These are phyloP conservation scores for Coniferiporia weirii DNA, from an alignment of 1,284 basidiomycete species.

Conservation along the genomic window DNA sequence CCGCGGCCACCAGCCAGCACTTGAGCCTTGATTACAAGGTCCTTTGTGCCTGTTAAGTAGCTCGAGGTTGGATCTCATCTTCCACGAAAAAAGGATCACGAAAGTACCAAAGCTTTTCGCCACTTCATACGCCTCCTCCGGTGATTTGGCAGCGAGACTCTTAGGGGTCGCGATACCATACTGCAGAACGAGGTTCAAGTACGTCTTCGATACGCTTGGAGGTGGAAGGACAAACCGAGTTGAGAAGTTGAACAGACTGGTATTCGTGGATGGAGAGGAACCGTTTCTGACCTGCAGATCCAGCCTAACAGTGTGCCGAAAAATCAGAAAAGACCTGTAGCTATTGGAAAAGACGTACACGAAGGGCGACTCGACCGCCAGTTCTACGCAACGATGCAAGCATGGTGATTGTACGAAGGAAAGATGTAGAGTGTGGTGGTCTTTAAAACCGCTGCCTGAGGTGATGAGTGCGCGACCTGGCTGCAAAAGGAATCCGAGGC, in stretches of 20 bases:
- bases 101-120: slow-evolving; percentile 78
- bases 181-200: slow-evolving; percentile 36
- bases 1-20: slow-evolving; percentile 98
- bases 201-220: background rate
- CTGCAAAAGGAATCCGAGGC: background rate
- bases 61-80: background rate
- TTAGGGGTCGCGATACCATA: slow-evolving; percentile 97
- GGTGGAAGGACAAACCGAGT: slow-evolving; percentile 58
- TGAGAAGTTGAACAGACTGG: slow-evolving; percentile 92
- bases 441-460: slow-evolving; percentile 9
- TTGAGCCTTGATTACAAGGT: slow-evolving; percentile 96
- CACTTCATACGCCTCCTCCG: slow-evolving; percentile 87
- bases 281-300: slow-evolving; percentile 80
- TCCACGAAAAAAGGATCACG: background rate
- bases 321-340: background rate
- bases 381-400: slow-evolving; percentile 58
- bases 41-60: slow-evolving; percentile 47
- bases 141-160: slow-evolving; percentile 81
- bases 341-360: background rate
- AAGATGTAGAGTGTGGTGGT: slow-evolving; percentile 24
- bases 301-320: slow-evolving; percentile 36
- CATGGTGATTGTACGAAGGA: slow-evolving; percentile 37
- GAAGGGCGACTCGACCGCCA: slow-evolving; percentile 42
- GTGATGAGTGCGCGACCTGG: background rate
- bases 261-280: slow-evolving; percentile 98